Conservation (phyloP, 257 asterid genomes). For the Gentiana macrophylla region DNA sequence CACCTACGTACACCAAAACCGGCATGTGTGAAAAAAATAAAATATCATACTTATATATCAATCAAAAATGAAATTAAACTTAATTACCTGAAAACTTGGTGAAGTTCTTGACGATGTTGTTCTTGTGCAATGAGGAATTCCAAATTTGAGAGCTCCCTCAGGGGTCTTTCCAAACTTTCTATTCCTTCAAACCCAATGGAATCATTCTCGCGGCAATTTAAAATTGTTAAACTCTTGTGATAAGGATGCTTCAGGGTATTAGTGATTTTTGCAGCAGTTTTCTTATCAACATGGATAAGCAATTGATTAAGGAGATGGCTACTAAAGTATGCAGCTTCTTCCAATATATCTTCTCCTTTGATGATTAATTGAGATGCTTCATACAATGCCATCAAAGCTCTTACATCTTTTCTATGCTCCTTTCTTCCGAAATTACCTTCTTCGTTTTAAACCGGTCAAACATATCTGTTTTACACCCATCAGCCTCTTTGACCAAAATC, state of each 20-base stretch:
- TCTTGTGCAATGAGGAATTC: conserved; percentile 13
- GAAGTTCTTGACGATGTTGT: conserved; percentile 21
- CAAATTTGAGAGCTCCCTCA: conserved; percentile 24
- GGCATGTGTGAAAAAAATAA: no score
- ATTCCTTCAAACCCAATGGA: conserved; percentile 2
- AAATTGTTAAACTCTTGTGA: conserved; percentile 27
- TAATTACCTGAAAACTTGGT: conserved; percentile 27
- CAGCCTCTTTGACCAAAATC: neutral
- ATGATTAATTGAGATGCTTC: conserved; percentile 42
- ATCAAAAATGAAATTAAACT: neutral
- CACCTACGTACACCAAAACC: conserved; percentile 20
- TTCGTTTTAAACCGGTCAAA: conserved; percentile 28
- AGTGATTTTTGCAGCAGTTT: conserved; percentile 3
- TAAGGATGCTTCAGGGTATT: conserved; percentile 29
- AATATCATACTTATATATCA: no score
- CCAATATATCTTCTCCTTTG: conserved; percentile 36
- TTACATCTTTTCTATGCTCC: conserved; percentile 10
- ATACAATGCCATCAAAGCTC: conserved; percentile 26
- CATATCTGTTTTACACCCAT: conserved; percentile 15
- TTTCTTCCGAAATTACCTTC: conserved; percentile 19
- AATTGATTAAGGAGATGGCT: conserved; percentile 5
- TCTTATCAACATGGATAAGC: neutral
- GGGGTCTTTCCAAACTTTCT: conserved; percentile 13
- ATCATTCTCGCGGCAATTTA: conserved; percentile 2
- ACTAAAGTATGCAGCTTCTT: conserved; percentile 32